phyloP scores from a whole-genome alignment of 2,329 filamentous ascomycete species.

The Trichoderma sp. region DNA sequence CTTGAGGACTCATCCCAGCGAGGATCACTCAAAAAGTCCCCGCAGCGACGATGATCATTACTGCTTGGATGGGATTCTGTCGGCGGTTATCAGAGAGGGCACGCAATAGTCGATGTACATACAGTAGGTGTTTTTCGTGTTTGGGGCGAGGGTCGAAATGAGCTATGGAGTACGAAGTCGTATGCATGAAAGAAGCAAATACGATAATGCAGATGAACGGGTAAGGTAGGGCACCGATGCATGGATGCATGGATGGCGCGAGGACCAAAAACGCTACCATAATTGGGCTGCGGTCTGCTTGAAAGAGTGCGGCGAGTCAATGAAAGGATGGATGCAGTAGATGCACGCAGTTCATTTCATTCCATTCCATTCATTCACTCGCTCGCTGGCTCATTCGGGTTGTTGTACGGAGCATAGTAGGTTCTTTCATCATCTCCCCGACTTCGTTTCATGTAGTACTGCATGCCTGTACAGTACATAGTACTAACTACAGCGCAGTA shows the following conservation, averaged over 20 bases:
- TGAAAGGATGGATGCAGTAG: too few species aligned
- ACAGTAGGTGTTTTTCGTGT: neutral
- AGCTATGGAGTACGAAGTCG: neutral
- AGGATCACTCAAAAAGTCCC: neutral
- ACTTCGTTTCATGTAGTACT: neutral
- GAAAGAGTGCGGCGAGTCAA: too few species aligned
- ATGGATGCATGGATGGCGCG: neutral
- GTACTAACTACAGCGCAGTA: too few species aligned
- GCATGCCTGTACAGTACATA: neutral
- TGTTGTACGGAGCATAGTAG: neutral
- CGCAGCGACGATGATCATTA: neutral
- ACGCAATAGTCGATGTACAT: neutral
- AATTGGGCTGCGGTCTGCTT: neutral
- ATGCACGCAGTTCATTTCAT: too few species aligned
- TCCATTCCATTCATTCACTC: neutral
- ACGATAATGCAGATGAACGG: neutral
- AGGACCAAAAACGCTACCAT: neutral
- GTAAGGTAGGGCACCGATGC: neutral
- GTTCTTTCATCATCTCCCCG: neutral
- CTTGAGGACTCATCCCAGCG: conserved; percentile 4
- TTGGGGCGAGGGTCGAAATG: neutral
- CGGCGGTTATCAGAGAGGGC: neutral
- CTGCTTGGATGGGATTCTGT: neutral
- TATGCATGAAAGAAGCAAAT: neutral
- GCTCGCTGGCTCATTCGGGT: neutral